These are phyloP conservation scores for Ophiognomonia clavigignenti-juglandacearum DNA, from an alignment of 2,329 filamentous ascomycete genomes.

Conservation along the genomic window DNA sequence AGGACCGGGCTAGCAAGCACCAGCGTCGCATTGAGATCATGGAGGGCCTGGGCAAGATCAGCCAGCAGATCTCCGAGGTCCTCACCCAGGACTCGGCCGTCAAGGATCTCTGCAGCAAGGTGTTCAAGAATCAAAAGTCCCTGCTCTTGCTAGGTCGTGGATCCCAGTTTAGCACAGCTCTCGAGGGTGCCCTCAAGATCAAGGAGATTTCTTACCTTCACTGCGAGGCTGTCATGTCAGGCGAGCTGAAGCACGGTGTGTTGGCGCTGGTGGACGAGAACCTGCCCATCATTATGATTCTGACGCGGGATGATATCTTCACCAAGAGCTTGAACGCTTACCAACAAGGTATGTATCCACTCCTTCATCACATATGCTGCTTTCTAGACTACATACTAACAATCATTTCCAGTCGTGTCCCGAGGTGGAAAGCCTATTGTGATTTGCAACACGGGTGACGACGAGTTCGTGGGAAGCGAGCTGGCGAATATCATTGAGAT, in stretches of 20 bases:
- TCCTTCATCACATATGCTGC: neutral
- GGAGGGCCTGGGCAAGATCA: constrained; percentile 82
- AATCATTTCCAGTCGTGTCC: constrained; percentile 67
- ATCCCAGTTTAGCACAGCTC: constrained; percentile 92
- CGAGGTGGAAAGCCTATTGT: constrained; percentile 95
- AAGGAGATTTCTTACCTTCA: constrained; percentile 99
- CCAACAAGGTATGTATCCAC: constrained; percentile 71
- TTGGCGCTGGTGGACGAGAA: constrained; percentile 96
- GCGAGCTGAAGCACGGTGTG: constrained; percentile 98
- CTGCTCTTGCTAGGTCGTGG: constrained; percentile 89
- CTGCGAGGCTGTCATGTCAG: constrained; percentile 99
- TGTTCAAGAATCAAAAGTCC: constrained; percentile 96
- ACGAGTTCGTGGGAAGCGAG: constrained; percentile 82
- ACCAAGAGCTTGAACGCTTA: constrained; percentile 99
- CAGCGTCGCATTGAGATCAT: constrained; percentile 93
- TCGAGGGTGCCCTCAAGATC: constrained; percentile 98
- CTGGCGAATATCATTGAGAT: constrained; percentile 98
- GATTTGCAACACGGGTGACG: constrained; percentile 88
- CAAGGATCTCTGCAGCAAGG: constrained; percentile 88
- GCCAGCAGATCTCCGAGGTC: constrained; percentile 86
- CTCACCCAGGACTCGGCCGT: constrained; percentile 88
- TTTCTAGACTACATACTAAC: neutral
- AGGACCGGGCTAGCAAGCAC: constrained; percentile 93
- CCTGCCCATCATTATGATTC: constrained; percentile 98
- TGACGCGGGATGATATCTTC: constrained; percentile 94